Evolutionary conservation across 176 grass and related monocot species (phyloP), one percentile per base, ranked within the genome.

Genomic region (Bromus sterilis): DNA sequence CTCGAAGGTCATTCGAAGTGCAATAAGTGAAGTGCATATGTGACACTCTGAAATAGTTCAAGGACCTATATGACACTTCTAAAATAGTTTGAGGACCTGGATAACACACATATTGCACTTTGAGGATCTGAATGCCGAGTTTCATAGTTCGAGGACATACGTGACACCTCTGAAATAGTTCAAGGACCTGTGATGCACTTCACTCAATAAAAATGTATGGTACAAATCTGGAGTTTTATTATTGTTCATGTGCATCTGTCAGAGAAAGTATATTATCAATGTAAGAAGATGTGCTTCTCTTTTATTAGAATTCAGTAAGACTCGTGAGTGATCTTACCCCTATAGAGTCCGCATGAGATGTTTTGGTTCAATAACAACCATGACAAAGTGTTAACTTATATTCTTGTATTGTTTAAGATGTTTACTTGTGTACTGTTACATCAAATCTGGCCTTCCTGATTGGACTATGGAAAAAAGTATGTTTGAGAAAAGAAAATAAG

Each of bases 361-460:
- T 16, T 72, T 21, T 46, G 23, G 7, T 74, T 74, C 9, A 46
- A 35, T 16, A 74, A 74, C 28, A 43, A 74, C 28, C 39, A 60
- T 48, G 20, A 49, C 6, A 32, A 42, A 59, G 35, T 16, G 12
- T 48, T 56, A 81, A 71, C 58, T 14, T 37, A 18, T 81, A 25
- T 82, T 82, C 66, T 46, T 34, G 12, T 63, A 66, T 79, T 66
- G 29, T 79, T 79, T 26, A 33, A 49, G 61, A 35, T 66, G 8
- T 66, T 66, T 79, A 51, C 29, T 34, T 79, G 29, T 14, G 10
- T 51, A 40, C 42, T 21, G 2, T 79, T 73, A 24, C 60, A 53
- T 11, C 42, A 7, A 42, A 31, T 49, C 25, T 73, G 42, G 30
- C 21, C 20, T 74, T n/a, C 24, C 12, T 61, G 36, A 34, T 30